A percentile compares a stretch with the other conserved stretches of the same genome.
phyloP scores from a whole-genome alignment of 2,329 filamentous ascomycete genomes.

The Monilinia aucupariae region DNA sequence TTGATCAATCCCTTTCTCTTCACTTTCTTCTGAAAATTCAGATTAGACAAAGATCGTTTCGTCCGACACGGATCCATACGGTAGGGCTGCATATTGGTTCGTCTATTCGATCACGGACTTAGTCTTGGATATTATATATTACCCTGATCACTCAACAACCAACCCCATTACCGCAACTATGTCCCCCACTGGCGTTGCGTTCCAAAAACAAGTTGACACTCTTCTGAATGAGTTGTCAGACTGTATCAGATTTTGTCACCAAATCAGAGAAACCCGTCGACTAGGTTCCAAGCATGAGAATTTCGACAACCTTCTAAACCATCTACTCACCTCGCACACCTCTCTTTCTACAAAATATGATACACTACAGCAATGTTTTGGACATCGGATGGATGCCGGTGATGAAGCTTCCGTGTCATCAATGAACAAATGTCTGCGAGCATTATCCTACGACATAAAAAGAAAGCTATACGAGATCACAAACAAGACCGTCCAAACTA shows the following conservation, averaged over 20 bases:
- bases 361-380: constrained; percentile 4
- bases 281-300: constrained; percentile 9
- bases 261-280: constrained; percentile 10
- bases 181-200: constrained; percentile 7
- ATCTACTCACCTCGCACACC: not conserved
- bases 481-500: not conserved
- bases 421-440: constrained; percentile 10
- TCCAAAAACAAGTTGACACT: constrained; percentile 3
- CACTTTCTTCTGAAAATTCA: not conserved
- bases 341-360: constrained; percentile 3
- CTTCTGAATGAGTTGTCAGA: constrained; percentile 7
- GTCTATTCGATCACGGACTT: not conserved
- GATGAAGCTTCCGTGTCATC: not conserved
- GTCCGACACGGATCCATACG: not conserved
- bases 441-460: constrained; percentile 9
- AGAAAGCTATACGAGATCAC: constrained; percentile 5
- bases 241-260: constrained; percentile 5
- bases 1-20: constrained; percentile 6
- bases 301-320: constrained; percentile 4
- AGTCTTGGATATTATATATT: not conserved
- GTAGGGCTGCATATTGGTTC: not conserved
- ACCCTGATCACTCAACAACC: not conserved
- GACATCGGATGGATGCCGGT: constrained; percentile 1
- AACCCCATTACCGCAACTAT: not conserved
- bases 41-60: constrained; percentile 1